phyloP scores from a whole-genome alignment of 2,329 filamentous ascomycete genomes.

The Claviceps sp. region DNA sequence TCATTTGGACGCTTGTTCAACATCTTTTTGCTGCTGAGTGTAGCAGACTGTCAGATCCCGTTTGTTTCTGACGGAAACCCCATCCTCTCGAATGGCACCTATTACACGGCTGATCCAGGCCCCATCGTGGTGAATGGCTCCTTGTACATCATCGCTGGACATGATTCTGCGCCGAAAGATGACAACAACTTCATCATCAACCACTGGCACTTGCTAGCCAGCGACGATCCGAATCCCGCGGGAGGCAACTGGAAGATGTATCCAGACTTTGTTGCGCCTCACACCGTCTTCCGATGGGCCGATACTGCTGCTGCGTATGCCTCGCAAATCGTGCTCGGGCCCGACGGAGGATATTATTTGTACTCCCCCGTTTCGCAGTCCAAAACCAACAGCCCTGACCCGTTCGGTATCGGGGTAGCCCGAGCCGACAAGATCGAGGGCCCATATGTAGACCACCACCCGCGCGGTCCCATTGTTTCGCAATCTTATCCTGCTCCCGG shows the following conservation, averaged over 20 bases:
- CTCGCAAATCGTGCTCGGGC: slow-evolving; percentile 1
- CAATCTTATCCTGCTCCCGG: not conserved
- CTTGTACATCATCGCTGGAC: not conserved
- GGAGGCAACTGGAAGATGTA: not conserved
- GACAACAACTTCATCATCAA: not conserved
- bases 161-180: not conserved
- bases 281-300: not conserved
- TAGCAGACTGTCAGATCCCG: not conserved
- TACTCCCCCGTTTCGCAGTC: not conserved
- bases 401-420: not conserved
- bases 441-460: not conserved
- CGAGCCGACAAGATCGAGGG: not conserved
- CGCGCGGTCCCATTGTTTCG: not conserved
- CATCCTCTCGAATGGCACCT: not conserved
- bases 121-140: not conserved
- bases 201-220: not conserved
- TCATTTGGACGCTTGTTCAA: not conserved
- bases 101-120: not conserved
- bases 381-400: not conserved
- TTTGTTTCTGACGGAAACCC: not conserved
- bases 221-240: not conserved
- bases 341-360: not conserved
- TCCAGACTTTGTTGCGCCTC: not conserved
- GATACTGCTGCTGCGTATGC: not conserved
- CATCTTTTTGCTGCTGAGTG: not conserved